A percentile compares a stretch with the other conserved stretches of the same genome.
These are phyloP conservation scores for Diaporthe velutina DNA, from an alignment of 2,329 filamentous ascomycete species.

Conservation along the genomic window DNA sequence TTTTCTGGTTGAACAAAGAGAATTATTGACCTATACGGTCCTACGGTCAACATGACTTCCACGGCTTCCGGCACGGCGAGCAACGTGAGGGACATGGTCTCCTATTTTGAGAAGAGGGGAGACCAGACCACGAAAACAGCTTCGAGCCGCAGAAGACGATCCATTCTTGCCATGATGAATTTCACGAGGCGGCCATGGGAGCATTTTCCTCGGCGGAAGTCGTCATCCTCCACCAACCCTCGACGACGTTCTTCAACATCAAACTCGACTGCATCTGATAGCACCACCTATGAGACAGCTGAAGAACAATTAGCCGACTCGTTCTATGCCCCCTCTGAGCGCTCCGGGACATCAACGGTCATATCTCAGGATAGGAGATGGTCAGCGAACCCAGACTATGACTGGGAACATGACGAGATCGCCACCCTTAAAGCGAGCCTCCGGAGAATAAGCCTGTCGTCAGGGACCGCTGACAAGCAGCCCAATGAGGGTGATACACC, in stretches of 20 bases:
- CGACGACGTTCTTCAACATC: background rate
- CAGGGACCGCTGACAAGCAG: background rate
- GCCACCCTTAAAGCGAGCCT: background rate
- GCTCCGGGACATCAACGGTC: background rate
- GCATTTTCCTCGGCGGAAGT: conserved; percentile 13
- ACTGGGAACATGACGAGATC: conserved; percentile 15
- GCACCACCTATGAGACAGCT: background rate
- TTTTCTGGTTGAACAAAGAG: background rate
- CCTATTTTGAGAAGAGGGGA: background rate
- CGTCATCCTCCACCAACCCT: background rate
- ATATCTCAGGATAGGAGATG: background rate
- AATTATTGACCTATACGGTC: background rate
- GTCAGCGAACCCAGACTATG: conserved; percentile 7
- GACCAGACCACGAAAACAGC: background rate
- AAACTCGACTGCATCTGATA: background rate
- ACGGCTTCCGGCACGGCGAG: background rate
- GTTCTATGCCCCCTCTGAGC: background rate
- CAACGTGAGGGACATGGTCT: conserved; percentile 20
- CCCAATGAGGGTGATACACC: background rate
- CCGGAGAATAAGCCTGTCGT: background rate
- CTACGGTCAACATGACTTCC: background rate
- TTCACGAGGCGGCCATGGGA: conserved; percentile 10
- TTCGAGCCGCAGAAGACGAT: background rate
- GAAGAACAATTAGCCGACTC: background rate
- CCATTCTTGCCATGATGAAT: background rate